Base-by-base conservation (phyloP, 2,329 filamentous ascomycete species). In the Alternaria ventricosa region DNA sequence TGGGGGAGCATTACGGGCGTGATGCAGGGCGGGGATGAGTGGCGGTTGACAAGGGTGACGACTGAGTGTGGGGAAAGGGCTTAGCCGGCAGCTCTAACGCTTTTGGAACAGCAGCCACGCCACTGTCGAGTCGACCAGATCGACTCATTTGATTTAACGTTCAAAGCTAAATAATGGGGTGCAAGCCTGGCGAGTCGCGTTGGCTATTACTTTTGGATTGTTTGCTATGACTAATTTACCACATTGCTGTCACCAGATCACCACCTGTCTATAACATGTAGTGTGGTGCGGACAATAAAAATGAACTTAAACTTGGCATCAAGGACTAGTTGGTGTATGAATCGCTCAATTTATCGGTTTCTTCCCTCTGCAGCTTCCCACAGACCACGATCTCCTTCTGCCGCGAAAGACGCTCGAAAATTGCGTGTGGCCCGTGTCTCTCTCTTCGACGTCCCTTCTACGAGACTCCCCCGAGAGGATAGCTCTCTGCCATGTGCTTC, bases 51-150 rank as follows among this genome's bases (percentile, higher is more conserved):
- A 30, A 22, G 27, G 27, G 9, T 28, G 27, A n/a, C 27, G 1
- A 22, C 27, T 41, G 30, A 15, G 23, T 53, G 57, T 45, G 57
- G 57, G 49, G 57, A 60, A 60, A 18, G 25, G 15, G 41, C n/a
- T 46, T 46, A 28, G 18, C 22, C 50, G 57, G 47, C 25, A 55
- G 27, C 22, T 36, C 15, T 44, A 54, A 23, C 47, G 25, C 41
- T 15, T 54, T 45, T 33, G 15, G 49, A 23, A 13, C 25, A 25
- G 41, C 6, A 12, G 15, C 20, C 15, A 33, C 25, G 20, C 49
- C 43, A 47, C 28, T 11, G 20, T 23, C 49, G 50, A 60, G 41
- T 47, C 25, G 51, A 36, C 25, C 22, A 22, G 20, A 53, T 12
- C 20, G 49, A 53, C 49, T 53, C 30, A 12, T 36, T 41, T 25